Conservation (phyloP, 208 protist genomes). For the Endotrypanum monterogeii region DNA sequence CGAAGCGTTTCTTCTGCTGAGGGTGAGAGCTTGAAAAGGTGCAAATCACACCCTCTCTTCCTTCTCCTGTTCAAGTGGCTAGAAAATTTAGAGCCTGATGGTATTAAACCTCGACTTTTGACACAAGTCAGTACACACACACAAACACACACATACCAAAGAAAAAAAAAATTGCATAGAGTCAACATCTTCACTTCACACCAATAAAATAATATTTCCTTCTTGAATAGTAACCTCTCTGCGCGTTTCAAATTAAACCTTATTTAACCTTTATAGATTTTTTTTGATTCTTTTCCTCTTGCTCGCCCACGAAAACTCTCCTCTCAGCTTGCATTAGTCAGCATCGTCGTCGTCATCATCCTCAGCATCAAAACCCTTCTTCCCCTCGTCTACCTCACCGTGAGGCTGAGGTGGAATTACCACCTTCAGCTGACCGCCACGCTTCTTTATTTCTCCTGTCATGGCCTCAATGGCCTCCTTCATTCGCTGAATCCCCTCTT, state of each 20-base stretch:
- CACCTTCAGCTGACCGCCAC: constrained; percentile 87
- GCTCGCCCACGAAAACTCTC: not conserved
- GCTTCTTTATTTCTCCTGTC: constrained; percentile 85
- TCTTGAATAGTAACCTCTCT: not conserved
- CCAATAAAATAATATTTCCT: not conserved
- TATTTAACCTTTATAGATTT: not conserved
- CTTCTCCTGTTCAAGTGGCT: not conserved
- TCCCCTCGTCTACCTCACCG: constrained; percentile 45
- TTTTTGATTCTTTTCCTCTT: constrained; percentile 3
- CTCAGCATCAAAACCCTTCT: constrained; percentile 62
- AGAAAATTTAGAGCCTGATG: not conserved
- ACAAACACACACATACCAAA: not conserved
- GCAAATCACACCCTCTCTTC: not conserved
- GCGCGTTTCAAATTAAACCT: not conserved
- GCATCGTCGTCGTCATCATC: constrained; percentile 79
- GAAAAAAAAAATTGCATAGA: not conserved
- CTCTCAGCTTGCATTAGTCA: constrained; percentile 29
- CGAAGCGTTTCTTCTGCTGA: not conserved
- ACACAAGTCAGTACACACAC: not conserved
- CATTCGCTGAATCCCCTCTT: constrained; percentile 91
- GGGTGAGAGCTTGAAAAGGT: not conserved
- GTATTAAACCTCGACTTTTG: not conserved
- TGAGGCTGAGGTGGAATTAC: constrained; percentile 83
- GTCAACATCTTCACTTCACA: not conserved
- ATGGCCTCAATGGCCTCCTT: constrained; percentile 91